Base-by-base conservation (phyloP, 371 early-diverging fungal genomes). In the Umbelopsis sp. region DNA sequence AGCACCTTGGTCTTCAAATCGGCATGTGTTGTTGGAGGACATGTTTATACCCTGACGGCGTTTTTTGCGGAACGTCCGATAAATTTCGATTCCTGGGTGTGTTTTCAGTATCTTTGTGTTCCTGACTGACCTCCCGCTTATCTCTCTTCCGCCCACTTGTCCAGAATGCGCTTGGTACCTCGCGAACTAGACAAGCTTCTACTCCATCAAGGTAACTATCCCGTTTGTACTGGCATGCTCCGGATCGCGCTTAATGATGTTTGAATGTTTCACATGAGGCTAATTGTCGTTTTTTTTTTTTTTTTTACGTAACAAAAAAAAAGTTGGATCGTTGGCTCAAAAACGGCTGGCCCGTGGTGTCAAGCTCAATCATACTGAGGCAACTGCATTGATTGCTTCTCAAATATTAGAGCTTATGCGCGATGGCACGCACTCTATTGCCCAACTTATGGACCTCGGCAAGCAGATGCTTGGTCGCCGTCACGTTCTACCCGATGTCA, bases 121-220 rank as follows among this genome's bases (percentile, higher is more conserved):
- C 41, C 29, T 44, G 24, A 14, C 44, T 38, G 37, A 29, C 16
- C 29, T 63, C 50, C 37, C 25, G 53, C 53, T 65, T 38, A 50
- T 64, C 46, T 67, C 32, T 70, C 52, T 62, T 24, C 63, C 63
- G 51, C 25, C 65, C 45, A 48, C 32, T 52, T 44, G 12, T 29
- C 6, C 46, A 48, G 18, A 48, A 91, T 90, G 90, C 84, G 84
- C 64, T 84, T 96, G 37, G 78, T 93, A 51, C 96, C 97, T 25
- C 89, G 94, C 63, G 97, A 97, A 76, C 71, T 94, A 38, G 97
- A 97, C 87, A 96, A 96, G 76, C 88, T 97, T 5, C 53, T 90
- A 25, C 87, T 96, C 5, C 86, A 87, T 74, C 92, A 93, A 79
- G 81, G 81, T 80, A 66, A 12, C 10, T 10, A 41, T 41, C 41